Conservation (phyloP, 2,329 filamentous ascomycete genomes). For the Thermothelomyces thermophilus region DNA sequence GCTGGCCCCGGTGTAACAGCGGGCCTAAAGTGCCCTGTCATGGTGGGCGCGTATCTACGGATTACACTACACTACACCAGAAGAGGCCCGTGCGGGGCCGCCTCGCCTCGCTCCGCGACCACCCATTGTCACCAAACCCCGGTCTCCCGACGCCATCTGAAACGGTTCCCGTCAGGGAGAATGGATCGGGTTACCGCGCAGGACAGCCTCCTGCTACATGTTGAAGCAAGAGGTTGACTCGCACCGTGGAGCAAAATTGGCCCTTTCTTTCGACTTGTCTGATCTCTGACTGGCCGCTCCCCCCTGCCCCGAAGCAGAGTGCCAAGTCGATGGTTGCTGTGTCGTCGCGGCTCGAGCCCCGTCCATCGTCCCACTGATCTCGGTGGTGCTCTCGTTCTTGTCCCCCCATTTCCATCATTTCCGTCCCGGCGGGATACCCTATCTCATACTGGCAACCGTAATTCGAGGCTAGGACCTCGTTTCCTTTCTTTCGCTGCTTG, state of each 20-base stretch:
- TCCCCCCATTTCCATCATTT: neutral
- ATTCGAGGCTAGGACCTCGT: constrained; percentile 14
- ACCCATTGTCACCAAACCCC: constrained; percentile 14
- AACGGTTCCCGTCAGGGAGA: constrained; percentile 27
- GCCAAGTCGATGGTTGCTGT: neutral
- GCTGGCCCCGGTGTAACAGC: constrained; percentile 4
- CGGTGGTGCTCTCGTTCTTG: neutral
- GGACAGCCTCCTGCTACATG: constrained; percentile 9
- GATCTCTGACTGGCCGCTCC: constrained; percentile 1
- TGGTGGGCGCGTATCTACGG: neutral
- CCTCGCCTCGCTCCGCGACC: constrained; percentile 3
- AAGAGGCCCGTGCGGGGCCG: constrained; percentile 14
- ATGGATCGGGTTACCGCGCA: constrained; percentile 19
- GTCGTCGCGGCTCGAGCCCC: neutral
- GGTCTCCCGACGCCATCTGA: constrained; percentile 28
- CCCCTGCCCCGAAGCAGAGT: neutral
- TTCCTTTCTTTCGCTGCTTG: constrained; percentile 12
- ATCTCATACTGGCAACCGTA: constrained; percentile 6
- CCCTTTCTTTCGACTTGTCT: constrained; percentile 7
- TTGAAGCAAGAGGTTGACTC: constrained; percentile 20
- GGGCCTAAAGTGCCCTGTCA: neutral
- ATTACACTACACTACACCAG: no score
- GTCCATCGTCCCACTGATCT: no score
- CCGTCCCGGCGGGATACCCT: constrained; percentile 13
- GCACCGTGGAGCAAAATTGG: constrained; percentile 13